Evolutionary conservation across 768 basidiomycete genomes (phyloP).

Genomic region (Paxillus rubicundulus): DNA sequence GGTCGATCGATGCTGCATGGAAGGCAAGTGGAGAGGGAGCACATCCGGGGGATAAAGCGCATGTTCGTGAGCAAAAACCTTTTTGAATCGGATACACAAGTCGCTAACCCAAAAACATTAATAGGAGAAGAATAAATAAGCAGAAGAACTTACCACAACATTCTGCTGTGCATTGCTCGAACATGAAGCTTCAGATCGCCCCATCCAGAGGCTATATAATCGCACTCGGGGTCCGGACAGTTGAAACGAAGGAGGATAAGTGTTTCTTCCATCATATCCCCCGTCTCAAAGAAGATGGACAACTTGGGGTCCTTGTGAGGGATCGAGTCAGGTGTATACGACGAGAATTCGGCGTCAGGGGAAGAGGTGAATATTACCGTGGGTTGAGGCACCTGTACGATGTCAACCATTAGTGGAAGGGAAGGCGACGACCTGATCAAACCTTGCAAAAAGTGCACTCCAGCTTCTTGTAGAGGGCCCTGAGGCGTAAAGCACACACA

Average conservation of each 20-base stretch:
- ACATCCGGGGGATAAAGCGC: slow-evolving; percentile 68
- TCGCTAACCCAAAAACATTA: slow-evolving; percentile 46
- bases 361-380: slow-evolving; percentile 75
- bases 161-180: slow-evolving; percentile 66
- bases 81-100: slow-evolving; percentile 84
- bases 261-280: slow-evolving; percentile 94
- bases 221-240: slow-evolving; percentile 83
- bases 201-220: slow-evolving; percentile 86
- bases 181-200: slow-evolving; percentile 84
- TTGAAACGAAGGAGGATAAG: slow-evolving; percentile 91
- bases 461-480: slow-evolving; percentile 89
- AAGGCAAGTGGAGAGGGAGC: slow-evolving; percentile 75
- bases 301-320: slow-evolving; percentile 71
- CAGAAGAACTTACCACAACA: slow-evolving; percentile 64
- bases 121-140: not conserved
- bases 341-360: slow-evolving; percentile 56
- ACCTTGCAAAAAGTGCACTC: slow-evolving; percentile 99
- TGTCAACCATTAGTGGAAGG: not conserved
- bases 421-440: slow-evolving; percentile 12
- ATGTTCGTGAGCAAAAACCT: slow-evolving; percentile 96
- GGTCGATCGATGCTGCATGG: slow-evolving; percentile 45
- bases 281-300: slow-evolving; percentile 81
- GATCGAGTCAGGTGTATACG: slow-evolving; percentile 53
- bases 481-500: slow-evolving; percentile 82
- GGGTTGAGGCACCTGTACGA: slow-evolving; percentile 62